Percentiles rank a stretch among this genome's conserved stretches.
phyloP scores from a whole-genome alignment of 257 asterid genomes.

The Nicotiana noctiflora region DNA sequence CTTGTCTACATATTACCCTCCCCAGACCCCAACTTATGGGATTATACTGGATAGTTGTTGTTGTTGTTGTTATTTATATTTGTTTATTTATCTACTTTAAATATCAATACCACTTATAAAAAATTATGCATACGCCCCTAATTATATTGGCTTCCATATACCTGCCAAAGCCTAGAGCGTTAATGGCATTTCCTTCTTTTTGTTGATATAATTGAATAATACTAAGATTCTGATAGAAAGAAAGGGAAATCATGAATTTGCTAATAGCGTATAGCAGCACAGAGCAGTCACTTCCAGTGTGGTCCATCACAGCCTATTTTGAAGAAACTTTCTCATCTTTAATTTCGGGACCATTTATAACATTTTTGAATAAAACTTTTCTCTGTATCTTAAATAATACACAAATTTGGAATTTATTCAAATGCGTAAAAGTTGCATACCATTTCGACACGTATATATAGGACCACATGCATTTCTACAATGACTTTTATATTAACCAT shows the following conservation, averaged over 20 bases:
- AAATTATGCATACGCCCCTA: too few relatives aligned
- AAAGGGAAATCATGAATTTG: not conserved
- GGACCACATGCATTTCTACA: not conserved
- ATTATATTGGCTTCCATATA: too few relatives aligned
- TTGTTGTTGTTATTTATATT: too few relatives aligned
- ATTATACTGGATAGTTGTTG: too few relatives aligned
- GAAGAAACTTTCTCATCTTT: not conserved
- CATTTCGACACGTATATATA: not conserved
- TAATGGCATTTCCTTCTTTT: not conserved
- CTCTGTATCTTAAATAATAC: not conserved
- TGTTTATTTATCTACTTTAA: too few relatives aligned
- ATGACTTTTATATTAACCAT: too few relatives aligned
- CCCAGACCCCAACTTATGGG: too few relatives aligned
- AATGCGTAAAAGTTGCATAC: not conserved
- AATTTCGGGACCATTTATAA: not conserved
- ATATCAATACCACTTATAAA: too few relatives aligned
- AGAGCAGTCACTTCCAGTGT: not conserved
- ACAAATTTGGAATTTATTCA: not conserved
- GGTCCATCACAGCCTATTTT: constrained; percentile 1
- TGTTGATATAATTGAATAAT: not conserved
- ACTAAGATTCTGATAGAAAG: not conserved
- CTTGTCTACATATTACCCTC: too few relatives aligned
- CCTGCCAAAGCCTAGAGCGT: not conserved
- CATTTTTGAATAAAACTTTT: not conserved
- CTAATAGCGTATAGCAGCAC: not conserved